Base-by-base conservation (phyloP, 1,139 yeast species). In the Blastobotrys illinoisensis region DNA sequence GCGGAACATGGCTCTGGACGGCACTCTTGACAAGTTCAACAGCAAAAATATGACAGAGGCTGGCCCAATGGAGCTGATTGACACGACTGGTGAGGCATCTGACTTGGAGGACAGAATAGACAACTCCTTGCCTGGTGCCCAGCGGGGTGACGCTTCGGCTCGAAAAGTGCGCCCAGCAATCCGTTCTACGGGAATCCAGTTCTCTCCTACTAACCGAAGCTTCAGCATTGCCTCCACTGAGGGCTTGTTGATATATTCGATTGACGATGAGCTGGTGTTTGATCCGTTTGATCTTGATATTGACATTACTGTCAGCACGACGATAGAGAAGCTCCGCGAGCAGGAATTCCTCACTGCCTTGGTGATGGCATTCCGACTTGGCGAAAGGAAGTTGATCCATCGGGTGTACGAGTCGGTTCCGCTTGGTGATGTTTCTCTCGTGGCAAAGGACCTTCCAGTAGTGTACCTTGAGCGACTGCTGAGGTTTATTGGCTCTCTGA, bases 201-300 rank as follows among this genome's bases (percentile, higher is more conserved):
- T 91, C 66, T 88, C 97, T 2, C 99, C 99, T 23, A 86, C 97
- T 0, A 87, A 96, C 7, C 79, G 87, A 47, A 83, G 96, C 26
- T 95, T 95, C 75, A 95, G 96, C 1, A 97, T 96, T 28, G 95
- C 97, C 0, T 85, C 97, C 0, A 93, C 99, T 0, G 99, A 93
- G 70, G 99, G 99, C 6, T 74, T 95, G 51, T 74, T 91, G 56
- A 76, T 93, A 1, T 93, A 82, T 68, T 85, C 96, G 0, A 81
- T 90, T 45, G 96, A 91, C 68, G 84, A 85, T 56, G 75, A 80
- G 14, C 74, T 88, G 49, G 74, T 83, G 48, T 95, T 93, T 67
- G 99, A 93, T 74, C 99, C 99, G 47, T 89, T 88, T 69, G 98
- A 95, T 69, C 79, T 93, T 66, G 99, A 93, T 67, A 77, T 91